phyloP scores from a whole-genome alignment of 2,329 filamentous ascomycete species.

The Hypocreales sp. region DNA sequence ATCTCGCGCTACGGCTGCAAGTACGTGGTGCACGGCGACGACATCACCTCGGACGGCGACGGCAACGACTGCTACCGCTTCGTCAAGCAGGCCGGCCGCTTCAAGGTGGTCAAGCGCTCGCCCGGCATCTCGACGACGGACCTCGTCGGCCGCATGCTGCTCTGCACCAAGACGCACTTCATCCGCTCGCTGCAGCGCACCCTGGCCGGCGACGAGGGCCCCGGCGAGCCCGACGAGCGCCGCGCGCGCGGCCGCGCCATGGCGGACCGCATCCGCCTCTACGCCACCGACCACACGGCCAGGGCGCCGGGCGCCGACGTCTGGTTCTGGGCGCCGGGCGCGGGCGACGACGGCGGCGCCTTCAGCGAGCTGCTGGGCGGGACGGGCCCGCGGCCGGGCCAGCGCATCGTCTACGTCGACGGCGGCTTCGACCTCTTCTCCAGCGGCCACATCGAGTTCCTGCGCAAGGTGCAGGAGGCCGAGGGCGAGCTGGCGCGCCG shows the following conservation, averaged over 20 bases:
- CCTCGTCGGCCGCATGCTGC: conserved; percentile 91
- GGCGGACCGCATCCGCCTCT: conserved; percentile 63
- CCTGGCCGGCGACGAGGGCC: conserved; percentile 57
- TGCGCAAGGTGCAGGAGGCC: conserved; percentile 56
- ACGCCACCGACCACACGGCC: conserved; percentile 76
- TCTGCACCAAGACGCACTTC: conserved; percentile 90
- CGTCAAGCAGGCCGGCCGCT: conserved; percentile 83
- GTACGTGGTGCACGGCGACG: conserved; percentile 92
- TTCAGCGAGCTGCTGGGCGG: conserved; percentile 59
- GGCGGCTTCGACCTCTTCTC: conserved; percentile 95
- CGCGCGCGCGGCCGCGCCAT: conserved; percentile 50
- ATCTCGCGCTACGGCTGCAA: conserved; percentile 90
- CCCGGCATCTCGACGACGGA: conserved; percentile 96
- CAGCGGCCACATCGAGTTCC: conserved; percentile 90
- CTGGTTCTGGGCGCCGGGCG: conserved; percentile 59
- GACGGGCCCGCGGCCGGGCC: conserved; percentile 55
- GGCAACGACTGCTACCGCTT: conserved; percentile 97
- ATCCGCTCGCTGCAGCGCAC: conserved; percentile 62
- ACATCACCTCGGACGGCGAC: conserved; percentile 86
- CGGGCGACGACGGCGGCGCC: conserved; percentile 42
- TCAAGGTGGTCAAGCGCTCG: conserved; percentile 93
- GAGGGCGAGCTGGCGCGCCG: conserved; percentile 55
- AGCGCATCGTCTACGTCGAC: conserved; percentile 86
- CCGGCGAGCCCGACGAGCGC: conserved; percentile 53
- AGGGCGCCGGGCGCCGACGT: conserved; percentile 66